Evolutionary conservation across 2,329 filamentous ascomycete species (phyloP), one percentile per base, ranked within the genome.

Genomic region (Neurospora sp.): DNA sequence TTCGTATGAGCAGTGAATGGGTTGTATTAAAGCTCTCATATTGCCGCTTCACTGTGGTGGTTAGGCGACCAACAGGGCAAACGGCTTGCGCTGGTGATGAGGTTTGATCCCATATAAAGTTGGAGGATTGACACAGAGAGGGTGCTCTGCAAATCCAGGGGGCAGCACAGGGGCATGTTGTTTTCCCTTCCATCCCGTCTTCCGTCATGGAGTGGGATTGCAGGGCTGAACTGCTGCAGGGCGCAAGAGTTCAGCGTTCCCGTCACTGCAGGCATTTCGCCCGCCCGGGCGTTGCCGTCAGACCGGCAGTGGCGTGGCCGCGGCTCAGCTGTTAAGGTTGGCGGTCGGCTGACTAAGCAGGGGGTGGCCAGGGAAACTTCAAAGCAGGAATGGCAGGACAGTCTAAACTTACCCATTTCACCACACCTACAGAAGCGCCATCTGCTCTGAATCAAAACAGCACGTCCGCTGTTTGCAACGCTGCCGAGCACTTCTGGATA

Each of bases 351-450:
- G 73, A 75, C 74, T 75, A 73, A 76, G 73, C 74, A 40, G 40
- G 15, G 46, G 52, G 52, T 36, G 52, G 52, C 36, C 67, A 38
- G 23, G 43, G 42, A 68, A 70, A 75, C 72, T 70, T 73, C 70
- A 72, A 72, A 70, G 70, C 58, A 43, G 40, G 66, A 69, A 69
- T 72, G 70, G 67, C 69, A 67, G 33, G 38, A 52, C 68, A 68
- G 68, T 62, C 43, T 62, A 68, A 75, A 75, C 75, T 76, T 76
- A 71, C 75, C 74, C 73, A 73, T 74, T 73, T 73, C 75, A 75
- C 72, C 75, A 69, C 73, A 68, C 70, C 68, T 73, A 69, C 52
- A 36, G 52, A 62, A 36, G 52, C 52, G 52, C 52, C 52, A 62
- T 62, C 52, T 33, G 52, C 52, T 36, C 23, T 62, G 23, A 62